phyloP scores from a whole-genome alignment of 108 stramenopile genomes.

The Stephanodiscus triporus region DNA sequence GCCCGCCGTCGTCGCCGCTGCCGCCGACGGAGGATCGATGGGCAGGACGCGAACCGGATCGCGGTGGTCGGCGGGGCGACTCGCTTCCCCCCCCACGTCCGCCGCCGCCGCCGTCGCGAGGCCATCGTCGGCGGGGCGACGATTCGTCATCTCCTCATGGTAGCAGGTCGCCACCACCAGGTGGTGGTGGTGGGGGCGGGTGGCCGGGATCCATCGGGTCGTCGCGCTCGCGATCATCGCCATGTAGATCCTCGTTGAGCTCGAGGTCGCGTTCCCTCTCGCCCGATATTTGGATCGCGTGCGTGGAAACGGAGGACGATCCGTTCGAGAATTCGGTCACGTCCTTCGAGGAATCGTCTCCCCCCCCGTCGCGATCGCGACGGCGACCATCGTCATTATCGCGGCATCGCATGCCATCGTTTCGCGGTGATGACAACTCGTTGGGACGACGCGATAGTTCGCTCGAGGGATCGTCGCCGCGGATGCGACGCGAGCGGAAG shows the following conservation, averaged over 20 bases:
- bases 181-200: not conserved
- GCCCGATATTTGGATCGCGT: constrained; percentile 10
- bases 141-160: not conserved
- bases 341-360: constrained; percentile 15
- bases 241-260: not conserved
- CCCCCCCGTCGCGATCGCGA: not conserved
- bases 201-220: not conserved
- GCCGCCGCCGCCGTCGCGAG: not conserved
- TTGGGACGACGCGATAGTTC: not conserved
- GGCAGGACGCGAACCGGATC: not conserved
- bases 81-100: not conserved
- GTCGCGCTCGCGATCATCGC: not conserved
- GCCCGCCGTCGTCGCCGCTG: not conserved
- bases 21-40: not conserved
- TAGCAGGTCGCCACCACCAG: not conserved
- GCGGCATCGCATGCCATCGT: not conserved
- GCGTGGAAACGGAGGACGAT: constrained; percentile 4
- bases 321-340: constrained; percentile 13
- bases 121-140: not conserved
- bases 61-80: not conserved
- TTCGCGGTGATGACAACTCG: not conserved
- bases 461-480: not conserved
- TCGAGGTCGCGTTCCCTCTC: not conserved
- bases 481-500: not conserved
- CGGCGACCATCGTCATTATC: not conserved